Base-by-base conservation (phyloP, 805 yeast species). In the Candida insectorum region DNA sequence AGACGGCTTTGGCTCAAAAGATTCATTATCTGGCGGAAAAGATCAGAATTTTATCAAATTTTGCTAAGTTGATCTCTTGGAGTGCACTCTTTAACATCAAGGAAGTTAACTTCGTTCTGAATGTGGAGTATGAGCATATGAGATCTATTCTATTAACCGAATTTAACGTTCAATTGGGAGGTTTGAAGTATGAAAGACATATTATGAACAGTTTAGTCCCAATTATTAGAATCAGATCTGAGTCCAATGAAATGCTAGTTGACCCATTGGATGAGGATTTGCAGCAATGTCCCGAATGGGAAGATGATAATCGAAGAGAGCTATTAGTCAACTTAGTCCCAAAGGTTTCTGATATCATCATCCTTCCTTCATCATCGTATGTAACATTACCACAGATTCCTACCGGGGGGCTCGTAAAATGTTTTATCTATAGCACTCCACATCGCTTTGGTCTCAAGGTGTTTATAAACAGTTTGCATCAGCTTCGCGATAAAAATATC, bases 21-120 rank as follows among this genome's bases (percentile, higher is more conserved):
- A 48, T 66, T 1, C 71, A 64, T 37, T 48, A 60, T 27, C 69
- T 71, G 1, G 56, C 65, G 4, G 77, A 71, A 40, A 59, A 55
- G 17, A 54, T 69, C 12, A 48, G 69, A 33, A 40, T 70, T 12
- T 40, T 62, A 15, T 51, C 59, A 5, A 68, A 65, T 36, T 44
- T 65, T 6, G 55, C 70, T 14, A 43, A 46, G 24, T 50, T 57
- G 31, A 43, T 60, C 4, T 37, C 50, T 9, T 61, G 65, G 66
- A 42, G 49, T 26, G 36, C 55, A 11, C 37, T 58, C 16, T 25
- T 56, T 6, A 24, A 45, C 13, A 35, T 56, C 6, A 33, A 31
- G 2, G 22, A 8, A 4, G 30, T 34, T 15, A 28, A 30, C 4
- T 28, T 34, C 23, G 37, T 25, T 6, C 37, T 34, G 37, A 23